Evolutionary conservation across 1,139 yeast genomes (phyloP), one percentile per base, ranked within the genome.

Genomic region (Lizanozyma gosingica): DNA sequence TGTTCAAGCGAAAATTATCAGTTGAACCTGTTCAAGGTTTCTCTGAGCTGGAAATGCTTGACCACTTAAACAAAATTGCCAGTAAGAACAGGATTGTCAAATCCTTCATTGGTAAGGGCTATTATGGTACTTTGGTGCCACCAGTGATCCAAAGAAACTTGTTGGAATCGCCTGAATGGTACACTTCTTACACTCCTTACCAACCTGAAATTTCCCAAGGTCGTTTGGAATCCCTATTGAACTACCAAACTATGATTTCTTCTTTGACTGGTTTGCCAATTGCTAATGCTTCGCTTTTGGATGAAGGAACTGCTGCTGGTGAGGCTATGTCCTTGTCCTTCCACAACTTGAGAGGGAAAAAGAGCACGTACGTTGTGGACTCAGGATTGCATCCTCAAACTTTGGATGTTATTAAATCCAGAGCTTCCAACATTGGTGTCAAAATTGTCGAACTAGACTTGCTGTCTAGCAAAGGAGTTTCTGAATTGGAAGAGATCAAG

Each of bases 151-250:
- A 86, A 67, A 78, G 98, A 59, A 92, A 92, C 57, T 64, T 92
- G 45, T 69, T 92, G 46, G 98, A 92, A 62, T 79, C 83, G 47
- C 98, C 98, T 15, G 96, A 87, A 59, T 92, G 98, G 98, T 92
- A 92, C 67, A 92, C 98, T 33, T 86, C 97, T 0, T 92, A 92
- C 60, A 92, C 98, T 22, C 98, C 98, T 33, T 92, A 92, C 60
- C 98, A 92, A 65, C 97, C 98, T 2, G 98, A 92, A 62, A 90
- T 92, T 48, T 84, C 97, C 2, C 98, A 92, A 63, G 98, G 98
- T 41, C 79, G 98, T 55, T 73, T 92, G 53, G 95, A 90, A 62
- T 80, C 94, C 33, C 69, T 92, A 48, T 68, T 92, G 50, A 92
- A 92, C 63, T 92, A 76, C 66, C 98, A 92, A 65, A 92, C 98